Evolutionary conservation across 2,329 filamentous ascomycete species (phyloP), one percentile per base, ranked within the genome.

Genomic region (Phoma herbarum): DNA sequence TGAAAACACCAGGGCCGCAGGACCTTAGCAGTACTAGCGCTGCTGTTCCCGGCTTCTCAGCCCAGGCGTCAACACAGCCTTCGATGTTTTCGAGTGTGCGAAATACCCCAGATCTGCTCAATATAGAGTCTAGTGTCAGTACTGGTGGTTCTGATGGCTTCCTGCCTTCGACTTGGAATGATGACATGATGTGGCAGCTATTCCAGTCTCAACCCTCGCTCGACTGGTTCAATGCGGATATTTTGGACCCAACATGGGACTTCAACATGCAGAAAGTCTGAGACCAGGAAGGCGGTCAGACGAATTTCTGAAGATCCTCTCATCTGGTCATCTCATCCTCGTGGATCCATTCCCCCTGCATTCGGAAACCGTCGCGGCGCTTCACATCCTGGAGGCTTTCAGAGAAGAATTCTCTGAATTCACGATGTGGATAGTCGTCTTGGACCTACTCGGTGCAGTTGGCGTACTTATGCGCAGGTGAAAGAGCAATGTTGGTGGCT

Each of bases 181-280:
- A 75, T 23, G 71, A 74, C 29, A 73, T 74, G 70, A 73, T 75
- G 69, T 72, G 64, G 66, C 70, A 73, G 47, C 53, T 75, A 37
- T 75, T 75, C 44, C 71, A 74, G 46, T 69, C 66, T 9, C 71
- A 75, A 28, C 73, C 73, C 10, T 74, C 68, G 8, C 54, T 75
- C 20, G 72, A 75, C 22, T 75, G 73, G 73, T 74, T 75, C 51
- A 72, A 73, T 20, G 66, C 71, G 4, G 70, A 75, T 20, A 70
- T 75, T 18, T 43, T 74, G 50, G 70, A 74, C 47, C 68, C 65
- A 16, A 57, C 59, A 18, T 72, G 69, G 70, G 61, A 70, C 44
- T 25, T 67, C 18, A 56, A 52, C n/a, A 18, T 60, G 23, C 48
- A 61, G 12, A 64, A 59, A 25, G 31, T 18, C 31, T 35, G 16